Evolutionary conservation across 106 monocot genomes (phyloP), one percentile per base, ranked within the genome.

Genomic region (Narthecium ossifragum): DNA sequence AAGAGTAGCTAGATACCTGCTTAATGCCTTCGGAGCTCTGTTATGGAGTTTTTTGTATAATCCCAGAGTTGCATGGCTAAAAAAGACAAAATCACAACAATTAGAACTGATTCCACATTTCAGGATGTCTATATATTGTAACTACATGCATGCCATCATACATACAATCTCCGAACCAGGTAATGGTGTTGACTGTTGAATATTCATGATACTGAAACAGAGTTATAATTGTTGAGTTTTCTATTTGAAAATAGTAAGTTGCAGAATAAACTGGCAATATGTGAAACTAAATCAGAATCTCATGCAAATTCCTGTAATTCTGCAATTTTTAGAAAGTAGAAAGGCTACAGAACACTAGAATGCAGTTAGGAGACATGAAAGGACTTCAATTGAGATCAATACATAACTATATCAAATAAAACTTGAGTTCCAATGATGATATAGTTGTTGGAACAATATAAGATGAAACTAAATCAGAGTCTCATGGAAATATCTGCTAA

Each of bases 11-110:
- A 31, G 34, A 8, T 66, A 93, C 94, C 90, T 96, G 63, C 39
- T 89, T 54, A 96, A 80, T 52, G 90, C 60, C 64, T 84, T 96
- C 15, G 94, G 90, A 15, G 94, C 94, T 54, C 86, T 83, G n/a
- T 71, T 58, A 25, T 67, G 61, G 33, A 90, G 90, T 59, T 90
- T 98, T 60, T 90, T 98, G 65, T 86, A 98, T 55, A 98, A 66
- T 56, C 96, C 96, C 64, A 98, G 55, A 46, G 96, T 90, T 70
- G 96, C 90, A 82, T 94, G 93, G 63, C 93, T 93, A 58, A 49
- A 60, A 9, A 66, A 54, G 43, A 57, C 11, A 61, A 18, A 46
- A 27, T 15, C 51, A 54, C 6, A 32, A 17, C 6, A 20, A 27
- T 0, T 27, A 25, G 6, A 31, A 34, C 29, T 62, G 36, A 37